These are phyloP conservation scores for Pigoraptor vietnamica DNA, from an alignment of 78 protist genomes.

Conservation along the genomic window DNA sequence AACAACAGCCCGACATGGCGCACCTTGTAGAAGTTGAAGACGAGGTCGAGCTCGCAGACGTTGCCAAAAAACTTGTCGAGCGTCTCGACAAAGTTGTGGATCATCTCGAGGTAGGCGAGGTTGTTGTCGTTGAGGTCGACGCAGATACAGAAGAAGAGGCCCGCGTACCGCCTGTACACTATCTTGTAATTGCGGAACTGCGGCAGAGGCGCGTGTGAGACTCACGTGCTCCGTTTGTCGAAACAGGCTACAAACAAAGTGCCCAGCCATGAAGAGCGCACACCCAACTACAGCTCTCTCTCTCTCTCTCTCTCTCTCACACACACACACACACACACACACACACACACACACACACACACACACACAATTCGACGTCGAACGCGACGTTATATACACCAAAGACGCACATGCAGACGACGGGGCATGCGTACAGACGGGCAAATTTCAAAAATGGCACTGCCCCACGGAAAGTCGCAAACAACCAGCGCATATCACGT, in stretches of 20 bases:
- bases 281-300: no score
- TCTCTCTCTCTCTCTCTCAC: neutral
- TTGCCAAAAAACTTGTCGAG: slow-evolving; percentile 83
- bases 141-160: slow-evolving; percentile 80
- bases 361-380: no score
- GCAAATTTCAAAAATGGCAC: no score
- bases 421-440: no score
- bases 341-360: no score
- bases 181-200: slow-evolving; percentile 65
- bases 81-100: slow-evolving; percentile 92
- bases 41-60: slow-evolving; percentile 97
- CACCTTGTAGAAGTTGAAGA: slow-evolving; percentile 91
- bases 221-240: neutral
- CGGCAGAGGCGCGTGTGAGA: neutral
- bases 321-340: no score
- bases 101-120: slow-evolving; percentile 82
- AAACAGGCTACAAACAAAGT: neutral
- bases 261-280: neutral
- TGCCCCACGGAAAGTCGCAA: no score
- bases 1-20: neutral
- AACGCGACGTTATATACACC: no score
- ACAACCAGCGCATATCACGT: no score
- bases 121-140: slow-evolving; percentile 91
- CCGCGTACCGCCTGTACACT: slow-evolving; percentile 85
- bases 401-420: no score